A percentile compares a stretch with the other conserved stretches of the same genome.
Evolutionary conservation across 2,329 filamentous ascomycete species (phyloP).

Genomic region (Xylariales sp.): DNA sequence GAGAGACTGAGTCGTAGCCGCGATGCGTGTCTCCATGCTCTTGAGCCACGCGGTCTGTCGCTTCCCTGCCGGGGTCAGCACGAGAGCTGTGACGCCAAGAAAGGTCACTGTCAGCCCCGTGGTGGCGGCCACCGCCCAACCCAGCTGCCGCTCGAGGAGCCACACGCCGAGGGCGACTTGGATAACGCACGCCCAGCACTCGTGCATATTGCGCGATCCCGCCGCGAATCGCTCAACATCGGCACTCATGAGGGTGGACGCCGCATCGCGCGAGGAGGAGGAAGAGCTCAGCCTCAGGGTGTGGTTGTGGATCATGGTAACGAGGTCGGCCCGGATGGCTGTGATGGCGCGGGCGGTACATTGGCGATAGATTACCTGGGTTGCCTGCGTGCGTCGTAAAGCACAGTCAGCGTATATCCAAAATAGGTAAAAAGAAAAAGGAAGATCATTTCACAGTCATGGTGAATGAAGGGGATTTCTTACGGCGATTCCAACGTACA

Average conservation of each 20-base stretch:
- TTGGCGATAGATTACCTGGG: constrained; percentile 2
- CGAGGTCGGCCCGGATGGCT: background rate
- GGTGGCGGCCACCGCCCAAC: background rate
- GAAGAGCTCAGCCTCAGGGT: background rate
- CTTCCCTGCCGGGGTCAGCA: background rate
- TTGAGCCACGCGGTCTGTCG: constrained; percentile 2
- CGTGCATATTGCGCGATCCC: constrained; percentile 2
- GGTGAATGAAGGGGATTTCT: too few species aligned
- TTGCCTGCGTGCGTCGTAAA: background rate
- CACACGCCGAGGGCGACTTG: background rate
- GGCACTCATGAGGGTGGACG: constrained; percentile 1
- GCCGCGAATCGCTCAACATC: constrained; percentile 1
- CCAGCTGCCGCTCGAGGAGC: background rate
- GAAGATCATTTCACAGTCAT: too few species aligned
- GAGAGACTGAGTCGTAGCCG: background rate
- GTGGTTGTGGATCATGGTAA: background rate
- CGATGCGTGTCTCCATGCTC: constrained; percentile 2
- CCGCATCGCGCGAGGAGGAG: background rate
- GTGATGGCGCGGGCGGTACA: constrained; percentile 2
- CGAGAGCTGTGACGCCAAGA: background rate
- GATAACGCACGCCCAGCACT: background rate
- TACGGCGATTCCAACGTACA: background rate
- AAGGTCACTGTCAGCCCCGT: background rate
- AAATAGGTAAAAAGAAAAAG: too few species aligned
- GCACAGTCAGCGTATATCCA: too few species aligned